A percentile compares a stretch with the other conserved stretches of the same genome.
Evolutionary conservation across 2,329 filamentous ascomycete genomes (phyloP).

Genomic region (Botrytis aclada): DNA sequence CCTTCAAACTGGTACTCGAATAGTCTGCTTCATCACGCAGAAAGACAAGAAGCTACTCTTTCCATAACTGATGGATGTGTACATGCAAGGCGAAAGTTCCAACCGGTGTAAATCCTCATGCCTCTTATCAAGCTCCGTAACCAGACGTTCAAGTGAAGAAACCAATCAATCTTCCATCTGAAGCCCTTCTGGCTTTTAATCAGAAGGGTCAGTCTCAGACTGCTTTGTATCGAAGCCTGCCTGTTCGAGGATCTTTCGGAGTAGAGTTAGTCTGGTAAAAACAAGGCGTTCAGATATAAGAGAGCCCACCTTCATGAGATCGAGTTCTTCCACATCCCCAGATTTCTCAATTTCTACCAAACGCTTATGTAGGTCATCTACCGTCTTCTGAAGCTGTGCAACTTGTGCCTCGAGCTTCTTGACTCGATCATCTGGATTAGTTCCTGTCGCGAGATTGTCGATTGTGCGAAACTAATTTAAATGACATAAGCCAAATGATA

Average conservation of each 20-base stretch:
- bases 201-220: not conserved
- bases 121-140: not conserved
- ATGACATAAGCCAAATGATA: not conserved
- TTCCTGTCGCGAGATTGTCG: not conserved
- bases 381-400: slow-evolving; percentile 7
- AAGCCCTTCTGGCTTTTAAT: no score
- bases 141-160: not conserved
- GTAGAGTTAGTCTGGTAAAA: not conserved
- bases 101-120: not conserved
- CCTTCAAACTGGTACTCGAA: not conserved
- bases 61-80: not conserved
- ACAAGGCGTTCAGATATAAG: not conserved
- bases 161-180: not conserved
- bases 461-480: not conserved
- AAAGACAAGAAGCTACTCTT: not conserved
- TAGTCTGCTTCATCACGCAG: not conserved
- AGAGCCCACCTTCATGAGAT: slow-evolving; percentile 3
- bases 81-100: not conserved
- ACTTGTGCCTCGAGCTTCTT: slow-evolving; percentile 4
- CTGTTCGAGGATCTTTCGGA: not conserved
- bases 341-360: not conserved
- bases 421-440: not conserved
- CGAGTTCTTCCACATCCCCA: not conserved
- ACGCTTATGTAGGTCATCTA: not conserved
- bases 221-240: not conserved